Percentiles rank a stretch among this genome's conserved stretches.
phyloP scores from a whole-genome alignment of 1,139 yeast genomes.

The Suhomyces taliae region DNA sequence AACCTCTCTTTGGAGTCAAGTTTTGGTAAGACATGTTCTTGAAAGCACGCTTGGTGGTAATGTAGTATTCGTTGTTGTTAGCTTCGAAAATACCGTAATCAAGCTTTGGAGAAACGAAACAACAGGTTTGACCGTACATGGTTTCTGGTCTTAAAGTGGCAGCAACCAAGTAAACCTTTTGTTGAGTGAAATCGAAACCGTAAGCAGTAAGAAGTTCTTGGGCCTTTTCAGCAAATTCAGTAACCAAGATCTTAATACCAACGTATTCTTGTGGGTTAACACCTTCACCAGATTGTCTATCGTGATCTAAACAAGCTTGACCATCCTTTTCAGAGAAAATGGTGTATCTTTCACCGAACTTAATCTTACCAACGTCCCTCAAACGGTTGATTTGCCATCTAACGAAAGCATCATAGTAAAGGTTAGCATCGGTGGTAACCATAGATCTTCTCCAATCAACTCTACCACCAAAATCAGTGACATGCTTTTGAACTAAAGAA shows the following conservation, averaged over 20 bases:
- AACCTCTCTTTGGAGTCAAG: conserved; percentile 85
- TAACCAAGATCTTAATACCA: conserved; percentile 80
- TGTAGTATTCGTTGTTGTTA: conserved; percentile 71
- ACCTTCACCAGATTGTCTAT: conserved; percentile 96
- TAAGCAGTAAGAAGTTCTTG: conserved; percentile 47
- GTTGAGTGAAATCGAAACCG: conserved; percentile 46
- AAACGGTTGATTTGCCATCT: conserved; percentile 96
- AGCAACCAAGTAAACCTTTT: conserved; percentile 82
- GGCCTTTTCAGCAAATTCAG: conserved; percentile 63
- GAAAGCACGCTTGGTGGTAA: conserved; percentile 96
- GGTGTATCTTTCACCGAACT: conserved; percentile 97
- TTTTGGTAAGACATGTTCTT: conserved; percentile 97
- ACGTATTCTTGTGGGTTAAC: conserved; percentile 95
- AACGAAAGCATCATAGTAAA: conserved; percentile 91
- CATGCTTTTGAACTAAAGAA: conserved; percentile 80
- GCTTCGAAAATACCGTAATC: conserved; percentile 90
- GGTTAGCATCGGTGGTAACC: conserved; percentile 93
- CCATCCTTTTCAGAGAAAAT: conserved; percentile 97
- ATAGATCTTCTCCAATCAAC: conserved; percentile 98
- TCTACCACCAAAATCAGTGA: conserved; percentile 83
- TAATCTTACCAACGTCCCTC: conserved; percentile 84
- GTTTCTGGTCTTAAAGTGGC: conserved; percentile 99
- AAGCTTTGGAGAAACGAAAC: conserved; percentile 95
- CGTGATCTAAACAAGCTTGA: conserved; percentile 99
- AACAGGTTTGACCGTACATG: conserved; percentile 98